Base-by-base conservation (phyloP, 345 rosid species). In the Raphanus sativus region DNA sequence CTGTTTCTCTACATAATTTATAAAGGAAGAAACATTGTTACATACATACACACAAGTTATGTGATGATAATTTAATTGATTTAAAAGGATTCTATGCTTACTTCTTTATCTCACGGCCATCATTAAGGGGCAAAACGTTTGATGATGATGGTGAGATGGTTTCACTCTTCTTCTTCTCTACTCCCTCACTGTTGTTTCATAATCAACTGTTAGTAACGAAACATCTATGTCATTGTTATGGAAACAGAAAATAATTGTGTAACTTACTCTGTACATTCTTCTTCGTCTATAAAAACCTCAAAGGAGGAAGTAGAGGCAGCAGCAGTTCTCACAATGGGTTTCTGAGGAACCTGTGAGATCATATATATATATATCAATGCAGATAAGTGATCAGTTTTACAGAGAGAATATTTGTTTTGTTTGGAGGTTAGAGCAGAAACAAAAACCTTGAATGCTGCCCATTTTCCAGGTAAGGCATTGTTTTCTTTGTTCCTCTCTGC, bases 401-500 rank as follows among this genome's bases (percentile, higher is more conserved):
- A 48, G 5, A 25, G 54, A 32, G 26, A 61, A 34, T 6, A 5
- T 9, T 8, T 3, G 79, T 38, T 67, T 17, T 16, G 17, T 48
- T 24, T 50, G 54, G 64, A 62, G 26, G 64, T 6, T 28, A 62
- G 32, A 45, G 33, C 2, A 68, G 66, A 32, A 15, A n/a, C 3
- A 60, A 24, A 36, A 79, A 95, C 99, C 98, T 92, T 92, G 80
- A 83, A 83, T 2, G 90, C 76, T 77, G 85, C 76, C 98, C 99
- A 95, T 78, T 89, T 95, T 13, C 85, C 67, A 66, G 98, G 98
- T 21, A 81, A 26, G 24, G 91, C 84, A 77, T 76, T 89, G 68
- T 95, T 95, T 82, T 95, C 99, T 85, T 95, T 95, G 86, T 95
- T 92, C 76, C 98, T 92, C 82, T 95, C 94, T 69, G 86, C 87